Evolutionary conservation across 2,329 filamentous ascomycete species (phyloP), one percentile per base, ranked within the genome.

Genomic region (Xylaria sp.): DNA sequence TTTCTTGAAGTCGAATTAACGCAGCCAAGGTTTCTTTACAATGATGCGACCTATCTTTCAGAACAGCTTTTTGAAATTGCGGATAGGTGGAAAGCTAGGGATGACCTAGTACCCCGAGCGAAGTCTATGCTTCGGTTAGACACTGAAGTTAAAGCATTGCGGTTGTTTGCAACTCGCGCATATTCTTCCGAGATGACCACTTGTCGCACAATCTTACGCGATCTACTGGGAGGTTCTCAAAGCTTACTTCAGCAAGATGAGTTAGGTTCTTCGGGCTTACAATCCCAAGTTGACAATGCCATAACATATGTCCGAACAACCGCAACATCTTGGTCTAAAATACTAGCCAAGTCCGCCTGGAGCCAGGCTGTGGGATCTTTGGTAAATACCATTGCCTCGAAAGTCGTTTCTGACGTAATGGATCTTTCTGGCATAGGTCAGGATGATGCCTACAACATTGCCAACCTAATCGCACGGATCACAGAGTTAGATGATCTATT

Each of bases 41-140:
- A 92, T 68, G 90, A 92, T 74, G 85, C 88, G 45, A 85, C 85
- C 72, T 90, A 90, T 75, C 80, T 92, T 7, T 84, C 88, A 1
- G 88, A 90, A 73, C 82, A 82, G 59, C 79, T 92, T 6, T 78
- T 80, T 2, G 82, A 84, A 1, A 84, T 89, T 64, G 78, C 82
- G 0, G 75, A 78, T 1, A 73, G 78, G 1, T 90, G 88, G 88
- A 86, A 86, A 72, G 74, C 80, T 21, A 84, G 88, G 1, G 79
- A 83, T 5, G 85, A 89, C 69, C 75, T 90, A 6, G 81, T 81
- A 2, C 75, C 81, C 1, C 81, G 84, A 11, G 86, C 86, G 1
- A 82, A 83, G 53, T 82, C 79, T 61, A 85, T 89, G 82, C 80
- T 90, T 19, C 85, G 85, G 17, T 79, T 90, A 1, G 87, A 89